phyloP scores from a whole-genome alignment of 352 stramenopile genomes.

The Pythium brassicae region DNA sequence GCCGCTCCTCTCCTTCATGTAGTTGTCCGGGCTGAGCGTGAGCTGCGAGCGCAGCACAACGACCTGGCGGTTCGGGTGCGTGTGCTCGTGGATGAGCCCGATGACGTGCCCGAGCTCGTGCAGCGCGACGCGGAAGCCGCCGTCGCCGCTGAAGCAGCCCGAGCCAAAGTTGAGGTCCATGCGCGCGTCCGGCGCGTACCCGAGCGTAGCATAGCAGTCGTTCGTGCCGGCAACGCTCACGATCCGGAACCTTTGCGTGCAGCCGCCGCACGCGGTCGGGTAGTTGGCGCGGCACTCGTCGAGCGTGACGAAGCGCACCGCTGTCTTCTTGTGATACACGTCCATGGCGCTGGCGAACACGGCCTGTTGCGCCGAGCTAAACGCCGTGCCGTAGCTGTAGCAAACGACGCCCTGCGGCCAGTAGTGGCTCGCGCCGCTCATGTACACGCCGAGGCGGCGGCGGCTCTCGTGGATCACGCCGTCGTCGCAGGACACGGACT shows the following conservation, averaged over 20 bases:
- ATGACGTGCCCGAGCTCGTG: slow-evolving; percentile 42
- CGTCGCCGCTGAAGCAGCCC: slow-evolving; percentile 37
- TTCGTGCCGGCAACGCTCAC: slow-evolving; percentile 18
- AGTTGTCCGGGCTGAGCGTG: slow-evolving; percentile 48
- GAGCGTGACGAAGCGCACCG: slow-evolving; percentile 30
- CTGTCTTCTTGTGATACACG: slow-evolving; percentile 28
- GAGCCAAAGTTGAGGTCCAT: slow-evolving; percentile 44
- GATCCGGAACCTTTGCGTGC: slow-evolving; percentile 32
- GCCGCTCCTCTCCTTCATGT: slow-evolving; percentile 28
- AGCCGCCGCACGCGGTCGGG: slow-evolving; percentile 30
- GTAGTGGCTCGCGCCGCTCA: slow-evolving; percentile 22
- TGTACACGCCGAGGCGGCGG: slow-evolving; percentile 31
- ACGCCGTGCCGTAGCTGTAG: slow-evolving; percentile 24
- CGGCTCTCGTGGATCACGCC: slow-evolving; percentile 31
- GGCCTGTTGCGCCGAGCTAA: slow-evolving; percentile 24
- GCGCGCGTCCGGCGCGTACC: slow-evolving; percentile 27
- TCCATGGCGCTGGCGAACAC: slow-evolving; percentile 35
- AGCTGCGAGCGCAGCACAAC: slow-evolving; percentile 35
- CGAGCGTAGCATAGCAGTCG: slow-evolving; percentile 39
- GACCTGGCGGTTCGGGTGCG: slow-evolving; percentile 37
- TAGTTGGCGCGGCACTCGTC: slow-evolving; percentile 24
- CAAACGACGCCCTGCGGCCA: slow-evolving; percentile 39
- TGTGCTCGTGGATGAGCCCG: slow-evolving; percentile 46
- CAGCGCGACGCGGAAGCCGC: slow-evolving; percentile 29
- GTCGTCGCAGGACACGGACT: slow-evolving; percentile 26